phyloP scores from a whole-genome alignment of 2,329 filamentous ascomycete species.

The Aspergillus amoenus region DNA sequence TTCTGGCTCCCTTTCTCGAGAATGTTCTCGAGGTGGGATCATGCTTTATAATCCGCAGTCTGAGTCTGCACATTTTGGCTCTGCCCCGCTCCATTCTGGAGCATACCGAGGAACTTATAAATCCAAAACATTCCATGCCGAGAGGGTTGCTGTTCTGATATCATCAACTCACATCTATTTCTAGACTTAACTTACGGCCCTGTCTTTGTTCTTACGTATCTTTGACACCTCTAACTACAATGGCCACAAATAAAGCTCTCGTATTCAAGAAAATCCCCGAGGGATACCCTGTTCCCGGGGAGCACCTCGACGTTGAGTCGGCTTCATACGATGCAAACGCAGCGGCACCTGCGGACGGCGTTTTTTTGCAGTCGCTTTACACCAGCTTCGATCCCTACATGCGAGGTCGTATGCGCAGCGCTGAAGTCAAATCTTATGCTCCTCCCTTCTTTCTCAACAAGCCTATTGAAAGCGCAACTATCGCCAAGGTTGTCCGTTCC shows the following conservation, averaged over 20 bases:
- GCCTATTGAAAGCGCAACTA: conserved; percentile 63
- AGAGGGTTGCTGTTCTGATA: neutral
- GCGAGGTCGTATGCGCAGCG: conserved; percentile 72
- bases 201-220: neutral
- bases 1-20: neutral
- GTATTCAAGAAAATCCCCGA: conserved; percentile 70
- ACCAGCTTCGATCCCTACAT: conserved; percentile 82
- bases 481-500: conserved; percentile 71
- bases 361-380: conserved; percentile 70
- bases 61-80: neutral
- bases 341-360: conserved; percentile 61
- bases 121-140: neutral
- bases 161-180: neutral
- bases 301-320: conserved; percentile 68
- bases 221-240: conserved; percentile 5
- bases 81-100: conserved; percentile 9
- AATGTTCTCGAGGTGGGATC: conserved; percentile 9
- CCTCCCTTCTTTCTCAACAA: conserved; percentile 61
- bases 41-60: conserved; percentile 13
- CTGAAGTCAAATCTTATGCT: conserved; percentile 65
- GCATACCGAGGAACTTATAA: conserved; percentile 7
- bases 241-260: conserved; percentile 67
- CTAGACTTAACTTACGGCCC: neutral
- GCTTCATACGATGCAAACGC: conserved; percentile 62
- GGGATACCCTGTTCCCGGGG: conserved; percentile 66